Conservation (phyloP, 371 early-diverging fungal species). For the Rhizopus delemar region DNA sequence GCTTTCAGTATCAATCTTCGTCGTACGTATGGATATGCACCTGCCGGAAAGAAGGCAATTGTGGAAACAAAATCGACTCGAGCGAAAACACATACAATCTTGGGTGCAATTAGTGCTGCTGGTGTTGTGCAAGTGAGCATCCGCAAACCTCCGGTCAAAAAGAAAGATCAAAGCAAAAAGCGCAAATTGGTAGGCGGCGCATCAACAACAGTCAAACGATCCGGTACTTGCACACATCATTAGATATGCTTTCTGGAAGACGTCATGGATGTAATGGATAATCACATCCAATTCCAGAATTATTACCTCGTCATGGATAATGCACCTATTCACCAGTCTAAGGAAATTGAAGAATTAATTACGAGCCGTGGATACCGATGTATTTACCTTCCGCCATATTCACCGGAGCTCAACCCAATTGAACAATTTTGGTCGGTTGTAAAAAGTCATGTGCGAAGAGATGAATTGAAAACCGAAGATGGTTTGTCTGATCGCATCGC, state of each 20-base stretch:
- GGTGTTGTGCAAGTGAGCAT: conserved; percentile 1
- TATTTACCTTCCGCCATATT: conserved; percentile 21
- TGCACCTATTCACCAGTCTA: conserved; percentile 8
- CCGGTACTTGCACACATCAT: background rate
- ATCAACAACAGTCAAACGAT: too few relatives aligned
- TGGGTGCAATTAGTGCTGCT: conserved; percentile 3
- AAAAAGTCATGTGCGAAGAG: conserved; percentile 18
- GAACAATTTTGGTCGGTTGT: conserved; percentile 23
- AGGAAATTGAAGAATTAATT: background rate
- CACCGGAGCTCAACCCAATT: conserved; percentile 21
- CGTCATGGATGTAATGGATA: conserved; percentile 8
- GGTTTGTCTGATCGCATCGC: conserved; percentile 18
- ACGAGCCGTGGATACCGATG: conserved; percentile 1
- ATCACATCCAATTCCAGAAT: conserved; percentile 6
- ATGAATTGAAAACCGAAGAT: conserved; percentile 18
- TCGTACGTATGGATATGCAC: conserved; percentile 1
- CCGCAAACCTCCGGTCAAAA: background rate
- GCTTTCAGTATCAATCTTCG: conserved; percentile 10
- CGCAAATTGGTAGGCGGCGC: too few relatives aligned
- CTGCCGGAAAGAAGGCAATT: background rate
- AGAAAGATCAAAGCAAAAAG: conserved; percentile 2
- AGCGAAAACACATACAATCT: conserved; percentile 1
- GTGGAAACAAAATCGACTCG: conserved; percentile 1
- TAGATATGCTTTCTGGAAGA: background rate
- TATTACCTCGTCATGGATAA: conserved; percentile 14